These are phyloP conservation scores for Termitomyces titanicus DNA, from an alignment of 768 basidiomycete species.

Conservation along the genomic window DNA sequence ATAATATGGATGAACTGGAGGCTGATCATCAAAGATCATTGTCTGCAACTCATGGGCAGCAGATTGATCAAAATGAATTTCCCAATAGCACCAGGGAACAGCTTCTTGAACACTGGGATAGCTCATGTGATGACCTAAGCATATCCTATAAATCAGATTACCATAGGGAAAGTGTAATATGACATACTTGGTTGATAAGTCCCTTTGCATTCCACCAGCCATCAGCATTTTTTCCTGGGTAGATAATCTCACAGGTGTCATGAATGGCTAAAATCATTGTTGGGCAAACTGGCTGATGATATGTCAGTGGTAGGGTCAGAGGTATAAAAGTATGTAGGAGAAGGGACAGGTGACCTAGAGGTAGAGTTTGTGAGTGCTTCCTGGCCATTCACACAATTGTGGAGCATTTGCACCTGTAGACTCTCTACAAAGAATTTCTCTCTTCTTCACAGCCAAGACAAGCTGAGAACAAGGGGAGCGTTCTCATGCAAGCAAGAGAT, in stretches of 20 bases:
- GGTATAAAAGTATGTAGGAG: slow-evolving; percentile 35
- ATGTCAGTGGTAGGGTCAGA: slow-evolving; percentile 22
- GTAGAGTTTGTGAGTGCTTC: slow-evolving; percentile 12
- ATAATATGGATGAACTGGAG: too few relatives aligned
- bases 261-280: neutral
- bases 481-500: too few relatives aligned
- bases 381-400: slow-evolving; percentile 24
- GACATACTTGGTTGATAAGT: slow-evolving; percentile 15
- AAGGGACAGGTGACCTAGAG: slow-evolving; percentile 18
- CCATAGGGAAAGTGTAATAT: too few relatives aligned
- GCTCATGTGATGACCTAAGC: neutral
- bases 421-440: slow-evolving; percentile 26
- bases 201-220: slow-evolving; percentile 19
- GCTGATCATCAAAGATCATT: too few relatives aligned
- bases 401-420: slow-evolving; percentile 21
- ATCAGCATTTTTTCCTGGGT: slow-evolving; percentile 17
- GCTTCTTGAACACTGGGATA: neutral
- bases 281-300: slow-evolving; percentile 23
- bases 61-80: slow-evolving; percentile 19
- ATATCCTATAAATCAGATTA: too few relatives aligned
- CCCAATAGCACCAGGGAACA: slow-evolving; percentile 5
- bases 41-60: slow-evolving; percentile 19
- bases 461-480: too few relatives aligned
- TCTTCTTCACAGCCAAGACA: too few relatives aligned
- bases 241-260: slow-evolving; percentile 18